Evolutionary conservation across 2,329 filamentous ascomycete genomes (phyloP), one percentile per base, ranked within the genome.

Genomic region (Parasarocladium wereldwijsianum): DNA sequence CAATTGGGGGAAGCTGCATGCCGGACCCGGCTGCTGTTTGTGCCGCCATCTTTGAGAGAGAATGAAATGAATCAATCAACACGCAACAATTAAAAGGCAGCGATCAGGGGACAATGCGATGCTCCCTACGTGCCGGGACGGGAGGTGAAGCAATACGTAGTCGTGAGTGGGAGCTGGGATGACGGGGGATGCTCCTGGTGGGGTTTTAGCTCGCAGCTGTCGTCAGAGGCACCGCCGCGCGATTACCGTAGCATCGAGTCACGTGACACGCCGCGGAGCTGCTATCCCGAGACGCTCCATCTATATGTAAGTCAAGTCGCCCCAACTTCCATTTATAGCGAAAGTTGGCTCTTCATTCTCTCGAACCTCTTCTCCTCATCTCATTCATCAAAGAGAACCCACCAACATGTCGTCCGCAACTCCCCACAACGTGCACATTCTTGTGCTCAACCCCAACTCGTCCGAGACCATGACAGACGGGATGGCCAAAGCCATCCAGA

Each of bases 371-470:
- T n/a, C n/a, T n/a, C n/a, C n/a, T 11, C 17, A 29, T 10, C 15
- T 12, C 11, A 18, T n/a, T 14, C 17, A 8, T 29, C 14, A 29
- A n/a, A 8, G 5, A 19, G 5, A 20, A 17, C 9, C 27, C 17
- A 3, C 17, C 18, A 33, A 24, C 24, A n/a, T n/a, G n/a, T n/a
- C n/a, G n/a, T n/a, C n/a, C n/a, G n/a, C n/a, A n/a, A n/a, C n/a
- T n/a, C n/a, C n/a, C n/a, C n/a, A n/a, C n/a, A n/a, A n/a, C n/a
- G n/a, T n/a, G n/a, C n/a, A n/a, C 30, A 71, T 86, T 37, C 62
- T 87, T 23, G 59, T 87, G 36, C 64, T 87, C 42, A 87, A 90
- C 45, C 81, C 82, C 19, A 90, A 90, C 54, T 84, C 78, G 3
- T 83, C 76, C 1, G 42, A 55, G 33, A 57, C 62, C 32, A 87